Evolutionary conservation across 805 yeast species (phyloP).

Genomic region (Zygosaccharomyces pseudorouxii): DNA sequence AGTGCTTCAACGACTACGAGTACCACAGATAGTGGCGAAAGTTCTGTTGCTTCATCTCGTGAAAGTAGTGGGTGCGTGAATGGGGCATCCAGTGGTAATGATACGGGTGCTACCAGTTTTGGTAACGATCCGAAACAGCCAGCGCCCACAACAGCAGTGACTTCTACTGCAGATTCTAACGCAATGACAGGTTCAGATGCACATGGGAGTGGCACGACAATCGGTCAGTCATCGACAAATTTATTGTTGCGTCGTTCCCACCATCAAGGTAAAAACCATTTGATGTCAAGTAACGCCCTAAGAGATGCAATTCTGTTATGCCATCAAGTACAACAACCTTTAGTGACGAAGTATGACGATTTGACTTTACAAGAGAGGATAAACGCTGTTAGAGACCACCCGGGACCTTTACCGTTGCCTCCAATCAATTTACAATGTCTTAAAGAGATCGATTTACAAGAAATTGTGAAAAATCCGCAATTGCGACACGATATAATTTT

Average conservation of each 20-base stretch:
- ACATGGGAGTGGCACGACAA: too few relatives aligned
- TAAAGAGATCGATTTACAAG: constrained; percentile 81
- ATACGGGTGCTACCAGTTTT: constrained; percentile 5
- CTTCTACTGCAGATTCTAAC: not conserved
- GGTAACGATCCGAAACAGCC: constrained; percentile 1
- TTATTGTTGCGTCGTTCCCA: not conserved
- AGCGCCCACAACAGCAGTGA: not conserved
- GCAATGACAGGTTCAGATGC: not conserved
- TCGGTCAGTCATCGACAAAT: not conserved
- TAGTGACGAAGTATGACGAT: constrained; percentile 15
- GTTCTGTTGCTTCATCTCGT: not conserved
- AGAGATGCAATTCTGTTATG: constrained; percentile 20
- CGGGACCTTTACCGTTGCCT: constrained; percentile 52
- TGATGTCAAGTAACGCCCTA: constrained; percentile 2
- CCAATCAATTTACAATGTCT: constrained; percentile 79
- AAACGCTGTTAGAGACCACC: constrained; percentile 18
- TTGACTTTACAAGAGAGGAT: constrained; percentile 27
- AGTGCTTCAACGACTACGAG: not conserved
- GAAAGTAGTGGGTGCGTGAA: not conserved
- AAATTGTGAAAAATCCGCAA: constrained; percentile 86
- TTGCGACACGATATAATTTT: constrained; percentile 88
- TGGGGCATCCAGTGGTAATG: not conserved
- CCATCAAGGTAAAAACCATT: not conserved
- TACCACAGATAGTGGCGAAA: not conserved
- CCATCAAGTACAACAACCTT: constrained; percentile 14